phyloP scores from a whole-genome alignment of 129 eudicot genomes.

The Tagetes patula region DNA sequence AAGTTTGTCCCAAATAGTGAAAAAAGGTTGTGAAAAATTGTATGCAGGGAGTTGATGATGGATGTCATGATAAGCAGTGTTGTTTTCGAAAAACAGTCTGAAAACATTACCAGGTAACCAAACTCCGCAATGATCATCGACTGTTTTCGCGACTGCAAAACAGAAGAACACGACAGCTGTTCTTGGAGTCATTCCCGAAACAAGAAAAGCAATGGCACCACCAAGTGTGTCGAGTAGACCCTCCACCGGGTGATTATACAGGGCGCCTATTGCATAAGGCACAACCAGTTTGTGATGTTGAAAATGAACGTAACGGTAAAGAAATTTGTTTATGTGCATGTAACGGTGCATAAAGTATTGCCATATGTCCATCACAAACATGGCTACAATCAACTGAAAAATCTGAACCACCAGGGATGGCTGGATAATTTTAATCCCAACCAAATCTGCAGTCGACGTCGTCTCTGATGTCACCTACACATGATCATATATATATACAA shows the following conservation, averaged over 20 bases:
- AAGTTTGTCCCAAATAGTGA: conserved; percentile 75
- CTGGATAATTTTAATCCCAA: conserved; percentile 35
- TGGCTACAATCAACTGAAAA: conserved; percentile 54
- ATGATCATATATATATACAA: neutral
- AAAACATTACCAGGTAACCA: conserved; percentile 81
- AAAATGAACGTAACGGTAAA: conserved; percentile 76
- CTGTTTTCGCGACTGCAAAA: conserved; percentile 69
- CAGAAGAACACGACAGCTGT: conserved; percentile 81
- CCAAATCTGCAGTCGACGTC: conserved; percentile 17
- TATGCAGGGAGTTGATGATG: conserved; percentile 89
- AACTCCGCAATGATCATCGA: conserved; percentile 79
- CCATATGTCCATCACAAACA: conserved; percentile 83
- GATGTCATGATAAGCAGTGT: conserved; percentile 77
- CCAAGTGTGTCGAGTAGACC: conserved; percentile 78
- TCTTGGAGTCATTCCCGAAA: conserved; percentile 77
- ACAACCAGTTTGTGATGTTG: conserved; percentile 77
- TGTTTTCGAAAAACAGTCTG: conserved; percentile 62
- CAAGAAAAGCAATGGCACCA: conserved; percentile 73
- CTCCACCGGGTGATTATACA: conserved; percentile 78
- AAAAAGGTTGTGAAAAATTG: conserved; percentile 84
- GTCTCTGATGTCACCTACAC: conserved; percentile 54
- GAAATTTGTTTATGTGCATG: conserved; percentile 82
- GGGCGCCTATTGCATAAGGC: conserved; percentile 79
- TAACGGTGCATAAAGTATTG: conserved; percentile 84
- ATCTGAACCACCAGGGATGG: conserved; percentile 48